Evolutionary conservation across 2,329 filamentous ascomycete genomes (phyloP).

Genomic region (Cladosporium oxysporum): DNA sequence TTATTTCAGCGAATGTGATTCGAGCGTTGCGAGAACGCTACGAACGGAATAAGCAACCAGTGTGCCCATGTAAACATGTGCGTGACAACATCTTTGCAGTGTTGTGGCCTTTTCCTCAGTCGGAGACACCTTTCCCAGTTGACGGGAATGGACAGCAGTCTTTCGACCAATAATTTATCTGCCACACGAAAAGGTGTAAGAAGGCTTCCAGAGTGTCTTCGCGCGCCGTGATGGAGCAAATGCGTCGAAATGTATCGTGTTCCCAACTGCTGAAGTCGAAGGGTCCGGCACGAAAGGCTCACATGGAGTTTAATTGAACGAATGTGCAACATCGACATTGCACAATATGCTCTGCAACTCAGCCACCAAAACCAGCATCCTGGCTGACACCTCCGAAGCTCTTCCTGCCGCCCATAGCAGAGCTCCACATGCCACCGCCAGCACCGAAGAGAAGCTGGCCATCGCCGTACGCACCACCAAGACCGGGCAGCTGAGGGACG

Average conservation of each 20-base stretch:
- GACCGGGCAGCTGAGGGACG: constrained; percentile 20
- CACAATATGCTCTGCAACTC: background rate
- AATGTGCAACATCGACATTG: background rate
- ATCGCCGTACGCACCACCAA: constrained; percentile 26
- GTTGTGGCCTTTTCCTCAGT: background rate
- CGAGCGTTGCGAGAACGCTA: background rate
- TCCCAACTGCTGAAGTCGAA: background rate
- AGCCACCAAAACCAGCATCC: constrained; percentile 11
- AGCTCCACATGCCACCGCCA: constrained; percentile 42
- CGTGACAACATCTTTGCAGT: background rate
- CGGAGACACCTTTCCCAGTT: background rate
- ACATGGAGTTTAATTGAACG: background rate
- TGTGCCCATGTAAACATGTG: background rate
- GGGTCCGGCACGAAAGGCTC: background rate
- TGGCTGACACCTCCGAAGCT: constrained; percentile 18
- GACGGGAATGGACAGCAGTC: background rate
- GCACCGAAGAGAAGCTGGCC: constrained; percentile 46
- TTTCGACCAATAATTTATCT: background rate
- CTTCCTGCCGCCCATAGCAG: constrained; percentile 17
- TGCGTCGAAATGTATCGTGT: background rate
- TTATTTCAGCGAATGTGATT: background rate
- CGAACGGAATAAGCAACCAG: background rate
- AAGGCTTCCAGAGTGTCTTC: background rate
- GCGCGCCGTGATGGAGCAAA: background rate
- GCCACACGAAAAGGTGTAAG: background rate